Evolutionary conservation across 768 basidiomycete genomes (phyloP), one percentile per base, ranked within the genome.

Genomic region (Strobilomyces confusus): DNA sequence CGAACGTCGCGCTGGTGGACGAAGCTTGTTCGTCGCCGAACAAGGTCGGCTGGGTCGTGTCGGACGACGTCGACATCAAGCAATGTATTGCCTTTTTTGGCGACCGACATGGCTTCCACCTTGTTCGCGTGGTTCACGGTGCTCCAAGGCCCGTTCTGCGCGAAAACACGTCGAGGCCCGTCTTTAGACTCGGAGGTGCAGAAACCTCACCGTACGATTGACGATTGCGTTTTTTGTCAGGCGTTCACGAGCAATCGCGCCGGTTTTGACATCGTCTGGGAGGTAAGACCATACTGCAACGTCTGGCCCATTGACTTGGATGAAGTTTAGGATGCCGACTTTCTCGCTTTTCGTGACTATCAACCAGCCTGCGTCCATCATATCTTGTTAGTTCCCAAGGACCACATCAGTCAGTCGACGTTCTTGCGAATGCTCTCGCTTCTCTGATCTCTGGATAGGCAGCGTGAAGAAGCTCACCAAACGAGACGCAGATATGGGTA

Each of bases 281-380:
- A 83, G 75, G 81, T 75, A 55, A 33, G 49, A 33, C 14, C 12
- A 26, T 22, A n/a, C n/a, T n/a, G n/a, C n/a, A n/a, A n/a, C n/a
- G n/a, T n/a, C n/a, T n/a, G n/a, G n/a, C n/a, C n/a, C n/a, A n/a
- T n/a, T n/a, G n/a, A n/a, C n/a, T n/a, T n/a, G n/a, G n/a, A n/a
- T n/a, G n/a, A n/a, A n/a, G n/a, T 25, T 7, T 30, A 83, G 81
- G 77, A 81, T 53, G 66, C 72, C 1, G 58, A 60, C 5, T 81
- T 81, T 53, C 51, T 83, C 12, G 81, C 79, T 5, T 83, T 84
- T 48, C 63, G 70, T 43, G 82, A 84, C 57, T 67, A 66, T 43
- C 71, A 60, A n/a, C 81, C 83, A 6, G 77, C 80, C 1, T 71
- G 77, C 43, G 56, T 63, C 49, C 70, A 79, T 37, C 83, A 84